phyloP scores from a whole-genome alignment of 129 eudicot species.

The Flaveria sonorensis region DNA sequence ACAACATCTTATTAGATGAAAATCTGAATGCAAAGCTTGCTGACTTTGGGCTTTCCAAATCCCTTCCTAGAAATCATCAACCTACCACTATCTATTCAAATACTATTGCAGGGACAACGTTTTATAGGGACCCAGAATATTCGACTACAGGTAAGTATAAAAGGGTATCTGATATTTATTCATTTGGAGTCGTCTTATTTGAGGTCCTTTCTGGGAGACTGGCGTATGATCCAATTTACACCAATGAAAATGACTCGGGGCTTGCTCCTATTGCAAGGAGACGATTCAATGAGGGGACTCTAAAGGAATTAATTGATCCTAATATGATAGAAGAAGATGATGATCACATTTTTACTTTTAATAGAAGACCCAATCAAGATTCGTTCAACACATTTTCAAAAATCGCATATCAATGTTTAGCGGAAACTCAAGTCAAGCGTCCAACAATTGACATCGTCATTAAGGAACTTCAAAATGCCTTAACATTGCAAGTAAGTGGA shows the following conservation, averaged over 20 bases:
- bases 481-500: not conserved
- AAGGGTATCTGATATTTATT: slow-evolving; percentile 1
- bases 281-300: not conserved
- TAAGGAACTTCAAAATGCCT: not conserved
- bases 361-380: slow-evolving; percentile 2
- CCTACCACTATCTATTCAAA: not conserved
- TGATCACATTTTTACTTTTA: not conserved
- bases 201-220: slow-evolving; percentile 5
- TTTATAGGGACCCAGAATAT: slow-evolving; percentile 7
- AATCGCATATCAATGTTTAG: not conserved
- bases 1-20: slow-evolving; percentile 7
- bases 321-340: not conserved
- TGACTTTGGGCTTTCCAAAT: slow-evolving; percentile 18
- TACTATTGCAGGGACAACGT: not conserved
- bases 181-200: slow-evolving; percentile 15
- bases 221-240: not conserved
- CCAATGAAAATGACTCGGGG: not conserved
- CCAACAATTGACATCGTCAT: not conserved
- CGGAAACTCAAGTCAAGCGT: slow-evolving; percentile 4
- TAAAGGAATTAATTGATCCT: slow-evolving; percentile 17
- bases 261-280: slow-evolving; percentile 16
- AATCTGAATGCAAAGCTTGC: slow-evolving; percentile 6
- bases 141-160: not conserved
- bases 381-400: not conserved
- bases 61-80: not conserved